These are phyloP conservation scores for Camelina laxa DNA, from an alignment of 345 rosid genomes.

Conservation along the genomic window DNA sequence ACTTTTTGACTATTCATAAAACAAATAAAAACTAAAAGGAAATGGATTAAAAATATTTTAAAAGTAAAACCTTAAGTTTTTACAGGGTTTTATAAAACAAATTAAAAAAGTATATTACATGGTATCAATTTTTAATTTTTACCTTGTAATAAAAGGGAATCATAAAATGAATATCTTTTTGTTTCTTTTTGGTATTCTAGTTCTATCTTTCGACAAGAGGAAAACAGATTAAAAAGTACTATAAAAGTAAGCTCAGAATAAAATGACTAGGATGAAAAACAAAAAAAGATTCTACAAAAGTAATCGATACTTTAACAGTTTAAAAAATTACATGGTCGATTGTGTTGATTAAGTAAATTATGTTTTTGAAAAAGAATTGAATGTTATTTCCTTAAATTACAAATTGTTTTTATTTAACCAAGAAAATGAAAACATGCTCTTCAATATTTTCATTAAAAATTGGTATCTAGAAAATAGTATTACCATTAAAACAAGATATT, in stretches of 20 bases:
- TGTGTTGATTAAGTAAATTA: neutral
- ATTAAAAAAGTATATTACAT: neutral
- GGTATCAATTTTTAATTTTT: conserved; percentile 6
- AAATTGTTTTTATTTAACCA: neutral
- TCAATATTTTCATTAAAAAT: neutral
- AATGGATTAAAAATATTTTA: no score
- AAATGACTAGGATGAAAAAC: neutral
- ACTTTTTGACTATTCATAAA: no score
- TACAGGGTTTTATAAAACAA: no score
- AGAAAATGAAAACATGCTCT: neutral
- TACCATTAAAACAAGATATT: no score
- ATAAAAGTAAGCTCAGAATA: neutral
- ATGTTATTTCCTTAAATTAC: neutral
- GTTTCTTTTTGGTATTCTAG: conserved; percentile 12
- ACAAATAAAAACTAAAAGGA: no score
- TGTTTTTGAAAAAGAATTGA: neutral
- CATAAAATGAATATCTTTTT: neutral
- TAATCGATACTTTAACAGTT: neutral
- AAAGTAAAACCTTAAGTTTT: no score
- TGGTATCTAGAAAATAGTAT: neutral
- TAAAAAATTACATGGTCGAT: neutral
- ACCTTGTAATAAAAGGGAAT: neutral
- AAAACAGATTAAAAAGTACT: neutral
- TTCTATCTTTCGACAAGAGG: neutral
- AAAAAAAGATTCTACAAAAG: conserved; percentile 4